Evolutionary conservation across 148 eudicot genomes (phyloP).

Genomic region (Mesembryanthemum crystallinum): DNA sequence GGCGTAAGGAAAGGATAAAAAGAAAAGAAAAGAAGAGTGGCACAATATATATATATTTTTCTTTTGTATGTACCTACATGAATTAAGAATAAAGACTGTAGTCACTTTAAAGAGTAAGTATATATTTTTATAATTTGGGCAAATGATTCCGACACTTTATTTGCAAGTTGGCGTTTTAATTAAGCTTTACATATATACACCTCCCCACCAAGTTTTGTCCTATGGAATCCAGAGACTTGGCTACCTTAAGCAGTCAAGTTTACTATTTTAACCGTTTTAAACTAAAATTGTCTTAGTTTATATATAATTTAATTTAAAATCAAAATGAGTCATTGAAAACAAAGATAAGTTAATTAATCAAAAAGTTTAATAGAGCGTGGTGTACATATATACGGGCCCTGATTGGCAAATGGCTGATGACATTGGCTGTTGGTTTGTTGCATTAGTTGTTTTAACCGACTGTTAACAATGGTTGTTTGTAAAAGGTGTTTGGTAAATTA

Average conservation of each 20-base stretch:
- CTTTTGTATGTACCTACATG: constrained; percentile 3
- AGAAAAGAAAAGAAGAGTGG: background rate
- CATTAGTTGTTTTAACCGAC: no score
- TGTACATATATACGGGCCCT: no score
- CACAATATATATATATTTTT: background rate
- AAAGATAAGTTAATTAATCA: no score
- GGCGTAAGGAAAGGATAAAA: background rate
- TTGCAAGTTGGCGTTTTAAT: constrained; percentile 34
- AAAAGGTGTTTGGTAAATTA: no score
- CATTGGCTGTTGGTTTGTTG: no score
- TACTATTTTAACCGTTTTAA: background rate
- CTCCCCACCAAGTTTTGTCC: constrained; percentile 38
- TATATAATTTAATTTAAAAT: no score
- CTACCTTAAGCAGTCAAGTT: background rate
- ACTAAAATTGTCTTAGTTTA: background rate
- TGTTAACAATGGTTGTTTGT: no score
- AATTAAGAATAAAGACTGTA: constrained; percentile 20
- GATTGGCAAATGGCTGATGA: no score
- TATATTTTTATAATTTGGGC: background rate
- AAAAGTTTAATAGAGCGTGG: no score
- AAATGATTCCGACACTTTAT: constrained; percentile 30
- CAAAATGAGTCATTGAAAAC: no score
- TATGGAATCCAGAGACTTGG: constrained; percentile 21
- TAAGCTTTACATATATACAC: constrained; percentile 25
- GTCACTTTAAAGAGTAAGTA: constrained; percentile 14